Percentiles rank a stretch among this genome's conserved stretches.
phyloP scores from a whole-genome alignment of 116 monocot species.

The Posidonia oceanica region DNA sequence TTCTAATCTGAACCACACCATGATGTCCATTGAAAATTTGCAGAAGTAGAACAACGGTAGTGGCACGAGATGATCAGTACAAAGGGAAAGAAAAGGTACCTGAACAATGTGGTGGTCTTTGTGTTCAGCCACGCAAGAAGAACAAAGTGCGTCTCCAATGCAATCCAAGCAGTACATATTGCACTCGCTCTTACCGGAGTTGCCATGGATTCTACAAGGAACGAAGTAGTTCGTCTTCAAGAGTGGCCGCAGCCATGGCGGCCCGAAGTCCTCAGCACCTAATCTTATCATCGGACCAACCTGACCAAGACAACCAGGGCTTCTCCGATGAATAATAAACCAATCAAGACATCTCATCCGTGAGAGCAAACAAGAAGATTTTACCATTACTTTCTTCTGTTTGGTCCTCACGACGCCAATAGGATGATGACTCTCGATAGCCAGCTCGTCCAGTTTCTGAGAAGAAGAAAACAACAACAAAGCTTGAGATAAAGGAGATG shows the following conservation, averaged over 20 bases:
- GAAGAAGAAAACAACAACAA: neutral
- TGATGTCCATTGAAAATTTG: neutral
- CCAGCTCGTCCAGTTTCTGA: constrained; percentile 23
- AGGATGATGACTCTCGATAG: constrained; percentile 23
- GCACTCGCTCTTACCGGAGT: constrained; percentile 81
- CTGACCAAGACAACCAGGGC: constrained; percentile 1
- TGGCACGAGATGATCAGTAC: neutral
- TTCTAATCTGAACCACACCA: constrained; percentile 23
- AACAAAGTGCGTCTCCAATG: constrained; percentile 55
- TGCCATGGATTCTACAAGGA: constrained; percentile 48
- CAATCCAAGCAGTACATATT: constrained; percentile 95
- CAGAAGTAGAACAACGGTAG: neutral
- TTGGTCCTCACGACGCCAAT: constrained; percentile 20
- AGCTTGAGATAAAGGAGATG: neutral
- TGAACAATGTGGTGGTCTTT: constrained; percentile 37
- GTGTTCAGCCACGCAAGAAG: constrained; percentile 32
- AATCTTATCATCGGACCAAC: constrained; percentile 23
- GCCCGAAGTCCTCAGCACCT: constrained; percentile 23
- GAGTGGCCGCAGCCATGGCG: constrained; percentile 64
- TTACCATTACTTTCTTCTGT: constrained; percentile 47
- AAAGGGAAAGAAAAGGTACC: constrained; percentile 8
- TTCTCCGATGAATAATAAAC: no score
- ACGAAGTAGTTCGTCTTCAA: constrained; percentile 53
- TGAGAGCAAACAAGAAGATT: neutral
- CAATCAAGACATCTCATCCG: no score